Conservation (phyloP, 257 asterid genomes). For the Solanum piurae region DNA sequence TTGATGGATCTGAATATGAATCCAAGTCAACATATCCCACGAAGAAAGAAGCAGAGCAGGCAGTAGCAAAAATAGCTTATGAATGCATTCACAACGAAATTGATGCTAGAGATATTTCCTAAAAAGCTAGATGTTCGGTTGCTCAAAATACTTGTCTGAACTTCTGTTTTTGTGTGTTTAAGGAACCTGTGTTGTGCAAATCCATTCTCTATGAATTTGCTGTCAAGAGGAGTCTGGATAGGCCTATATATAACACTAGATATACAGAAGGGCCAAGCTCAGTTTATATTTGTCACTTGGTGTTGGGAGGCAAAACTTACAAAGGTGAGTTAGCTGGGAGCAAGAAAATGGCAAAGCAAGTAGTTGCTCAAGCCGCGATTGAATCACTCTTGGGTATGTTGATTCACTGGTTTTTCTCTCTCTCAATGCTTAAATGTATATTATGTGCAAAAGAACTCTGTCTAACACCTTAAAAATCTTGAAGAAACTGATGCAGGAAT, state of each 20-base stretch:
- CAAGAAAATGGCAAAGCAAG: conserved; percentile 22
- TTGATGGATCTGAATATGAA: conserved; percentile 2
- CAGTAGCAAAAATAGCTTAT: conserved; percentile 16
- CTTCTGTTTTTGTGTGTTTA: neutral
- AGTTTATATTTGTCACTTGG: conserved; percentile 2
- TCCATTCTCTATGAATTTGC: conserved; percentile 23
- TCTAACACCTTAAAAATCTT: neutral
- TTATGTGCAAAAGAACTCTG: neutral
- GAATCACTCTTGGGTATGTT: conserved; percentile 15
- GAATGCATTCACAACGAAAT: neutral
- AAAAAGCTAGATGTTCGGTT: neutral
- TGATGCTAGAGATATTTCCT: neutral
- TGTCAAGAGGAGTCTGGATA: conserved; percentile 6
- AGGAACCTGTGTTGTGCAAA: conserved; percentile 17
- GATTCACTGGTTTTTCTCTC: neutral
- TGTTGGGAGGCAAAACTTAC: conserved; percentile 11
- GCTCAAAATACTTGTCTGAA: neutral
- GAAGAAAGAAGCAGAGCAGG: conserved; percentile 13
- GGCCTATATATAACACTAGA: conserved; percentile 9
- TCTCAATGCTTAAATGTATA: neutral
- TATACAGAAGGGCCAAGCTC: neutral
- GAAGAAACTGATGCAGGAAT: conserved; percentile 20
- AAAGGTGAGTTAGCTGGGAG: conserved; percentile 15
- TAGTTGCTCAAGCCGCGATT: conserved; percentile 12
- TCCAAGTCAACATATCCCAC: conserved; percentile 1